These are phyloP conservation scores for Pontederia crassipes DNA, from an alignment of 176 grass and related monocot genomes.

Conservation along the genomic window DNA sequence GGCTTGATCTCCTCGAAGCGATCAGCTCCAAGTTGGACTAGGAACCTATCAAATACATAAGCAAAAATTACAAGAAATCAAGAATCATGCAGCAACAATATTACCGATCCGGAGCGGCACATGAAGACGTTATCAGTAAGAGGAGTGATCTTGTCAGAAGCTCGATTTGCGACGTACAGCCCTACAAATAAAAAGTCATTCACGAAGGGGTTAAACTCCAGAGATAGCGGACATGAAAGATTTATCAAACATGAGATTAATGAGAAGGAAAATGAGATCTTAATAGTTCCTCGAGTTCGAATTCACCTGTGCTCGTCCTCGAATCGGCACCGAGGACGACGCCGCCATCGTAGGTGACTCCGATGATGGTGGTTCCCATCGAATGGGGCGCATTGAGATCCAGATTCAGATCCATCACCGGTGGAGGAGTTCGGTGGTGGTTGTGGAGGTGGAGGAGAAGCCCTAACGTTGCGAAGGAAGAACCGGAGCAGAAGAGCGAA, in stretches of 20 bases:
- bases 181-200: slow-evolving; percentile 18
- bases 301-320: slow-evolving; percentile 78
- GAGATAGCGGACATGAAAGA: too few species aligned
- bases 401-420: slow-evolving; percentile 33
- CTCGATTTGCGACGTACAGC: slow-evolving; percentile 4
- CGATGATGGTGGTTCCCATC: slow-evolving; percentile 91
- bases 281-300: too few species aligned
- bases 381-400: slow-evolving; percentile 28
- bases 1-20: too few species aligned
- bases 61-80: neutral
- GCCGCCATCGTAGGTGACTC: slow-evolving; percentile 73
- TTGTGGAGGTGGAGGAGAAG: slow-evolving; percentile 1
- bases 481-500: too few species aligned
- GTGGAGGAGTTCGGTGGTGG: neutral
- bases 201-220: too few species aligned
- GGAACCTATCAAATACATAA: too few species aligned
- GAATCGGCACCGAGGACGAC: slow-evolving; percentile 94
- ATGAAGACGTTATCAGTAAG: slow-evolving; percentile 12
- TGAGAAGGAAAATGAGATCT: too few species aligned
- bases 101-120: slow-evolving; percentile 17
- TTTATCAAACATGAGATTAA: too few species aligned
- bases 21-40: too few species aligned
- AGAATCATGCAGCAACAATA: neutral
- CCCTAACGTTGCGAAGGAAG: neutral
- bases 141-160: slow-evolving; percentile 7